A percentile compares a stretch with the other conserved stretches of the same genome.
Conservation (phyloP, 768 basidiomycete species). For the Tylopilus plumbeoviolaceoides region DNA sequence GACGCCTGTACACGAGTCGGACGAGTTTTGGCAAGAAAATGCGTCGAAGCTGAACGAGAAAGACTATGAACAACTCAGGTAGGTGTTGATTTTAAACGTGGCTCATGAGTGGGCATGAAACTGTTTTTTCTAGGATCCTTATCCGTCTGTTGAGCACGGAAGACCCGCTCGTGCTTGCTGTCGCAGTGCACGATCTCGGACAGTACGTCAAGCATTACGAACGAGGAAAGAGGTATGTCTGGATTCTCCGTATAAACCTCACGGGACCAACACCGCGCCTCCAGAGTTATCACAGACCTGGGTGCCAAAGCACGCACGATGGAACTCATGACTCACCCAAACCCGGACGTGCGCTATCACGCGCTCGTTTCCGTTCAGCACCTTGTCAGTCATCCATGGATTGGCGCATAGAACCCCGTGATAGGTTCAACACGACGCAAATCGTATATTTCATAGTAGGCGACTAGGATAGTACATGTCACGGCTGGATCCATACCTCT, state of each 20-base stretch:
- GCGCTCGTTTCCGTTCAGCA: constrained; percentile 88
- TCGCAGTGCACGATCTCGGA: constrained; percentile 90
- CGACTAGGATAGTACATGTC: constrained; percentile 10
- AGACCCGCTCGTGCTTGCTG: constrained; percentile 80
- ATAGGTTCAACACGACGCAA: no score
- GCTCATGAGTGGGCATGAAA: background rate
- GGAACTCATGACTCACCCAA: constrained; percentile 89
- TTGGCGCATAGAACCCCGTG: constrained; percentile 34
- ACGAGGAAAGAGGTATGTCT: constrained; percentile 81
- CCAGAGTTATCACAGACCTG: no score
- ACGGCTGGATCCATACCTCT: no score
- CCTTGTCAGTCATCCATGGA: constrained; percentile 88
- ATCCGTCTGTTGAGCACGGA: constrained; percentile 63
- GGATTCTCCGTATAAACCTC: background rate
- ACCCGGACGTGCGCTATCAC: constrained; percentile 88
- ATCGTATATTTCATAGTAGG: constrained; percentile 10
- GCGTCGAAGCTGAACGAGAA: constrained; percentile 81
- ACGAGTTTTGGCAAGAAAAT: constrained; percentile 98
- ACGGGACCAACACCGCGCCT: background rate
- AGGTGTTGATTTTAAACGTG: constrained; percentile 8
- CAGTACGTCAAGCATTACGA: constrained; percentile 93
- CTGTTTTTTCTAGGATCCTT: constrained; percentile 51
- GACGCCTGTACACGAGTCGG: constrained; percentile 95
- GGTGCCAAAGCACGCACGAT: constrained; percentile 85
- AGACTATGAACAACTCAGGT: constrained; percentile 85